Conservation (phyloP, 352 stramenopile genomes). For the Pythium sukuiense region DNA sequence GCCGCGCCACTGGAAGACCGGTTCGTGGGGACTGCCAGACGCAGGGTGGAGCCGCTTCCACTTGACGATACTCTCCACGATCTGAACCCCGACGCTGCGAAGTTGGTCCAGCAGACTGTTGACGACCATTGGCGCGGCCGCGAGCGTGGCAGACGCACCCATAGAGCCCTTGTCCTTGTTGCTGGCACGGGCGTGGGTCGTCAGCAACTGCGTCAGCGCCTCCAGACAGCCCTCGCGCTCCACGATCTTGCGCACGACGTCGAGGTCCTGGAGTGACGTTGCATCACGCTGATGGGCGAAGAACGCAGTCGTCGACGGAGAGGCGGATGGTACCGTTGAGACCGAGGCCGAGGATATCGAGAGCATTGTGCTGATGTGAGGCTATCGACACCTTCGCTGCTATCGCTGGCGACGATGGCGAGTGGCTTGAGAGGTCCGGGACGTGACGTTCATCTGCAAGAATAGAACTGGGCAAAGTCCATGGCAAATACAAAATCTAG, state of each 20-base stretch:
- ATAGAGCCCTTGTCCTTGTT: slow-evolving; percentile 12
- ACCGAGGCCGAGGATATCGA: not conserved
- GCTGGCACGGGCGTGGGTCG: slow-evolving; percentile 30
- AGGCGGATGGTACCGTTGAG: not conserved
- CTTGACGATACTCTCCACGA: slow-evolving; percentile 65
- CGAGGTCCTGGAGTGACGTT: slow-evolving; percentile 49
- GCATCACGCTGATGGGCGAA: slow-evolving; percentile 27
- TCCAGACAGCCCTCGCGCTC: slow-evolving; percentile 82
- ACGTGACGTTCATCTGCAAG: not conserved
- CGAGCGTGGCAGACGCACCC: slow-evolving; percentile 25
- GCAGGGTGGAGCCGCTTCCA: slow-evolving; percentile 37
- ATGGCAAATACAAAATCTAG: slow-evolving; percentile 11
- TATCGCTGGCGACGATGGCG: not conserved
- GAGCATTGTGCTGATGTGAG: not conserved
- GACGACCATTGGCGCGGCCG: slow-evolving; percentile 54
- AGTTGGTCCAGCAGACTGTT: slow-evolving; percentile 68
- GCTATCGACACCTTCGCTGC: not conserved
- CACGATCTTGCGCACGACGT: slow-evolving; percentile 75
- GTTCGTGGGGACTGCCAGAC: slow-evolving; percentile 17
- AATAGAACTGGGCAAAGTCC: not conserved
- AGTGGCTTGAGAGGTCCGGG: not conserved
- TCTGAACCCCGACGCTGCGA: slow-evolving; percentile 56
- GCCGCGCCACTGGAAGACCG: slow-evolving; percentile 68
- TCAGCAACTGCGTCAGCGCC: slow-evolving; percentile 62
- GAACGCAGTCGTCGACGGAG: not conserved